phyloP scores from a whole-genome alignment of 1,284 basidiomycete species.

The Papiliotrema nemorosa region DNA sequence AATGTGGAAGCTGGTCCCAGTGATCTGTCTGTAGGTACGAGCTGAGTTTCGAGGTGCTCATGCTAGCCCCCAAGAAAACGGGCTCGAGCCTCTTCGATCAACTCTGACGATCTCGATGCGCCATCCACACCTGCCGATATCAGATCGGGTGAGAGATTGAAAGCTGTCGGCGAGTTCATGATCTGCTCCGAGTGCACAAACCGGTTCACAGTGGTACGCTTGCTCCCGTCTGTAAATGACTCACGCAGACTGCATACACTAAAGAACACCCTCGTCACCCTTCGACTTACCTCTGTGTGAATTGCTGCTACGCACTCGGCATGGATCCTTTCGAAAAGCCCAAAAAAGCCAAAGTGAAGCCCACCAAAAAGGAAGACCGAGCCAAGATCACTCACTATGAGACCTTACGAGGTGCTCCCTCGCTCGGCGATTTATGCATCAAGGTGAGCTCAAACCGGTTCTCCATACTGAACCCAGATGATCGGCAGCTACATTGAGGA shows the following conservation, averaged over 20 bases:
- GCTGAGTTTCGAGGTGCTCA: conserved; percentile 7
- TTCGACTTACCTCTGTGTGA: conserved; percentile 70
- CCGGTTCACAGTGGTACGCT: conserved; percentile 81
- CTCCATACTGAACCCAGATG: conserved; percentile 54
- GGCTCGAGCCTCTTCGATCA: conserved; percentile 38
- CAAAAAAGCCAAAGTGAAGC: conserved; percentile 65
- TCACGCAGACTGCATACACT: conserved; percentile 73
- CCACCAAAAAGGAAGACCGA: conserved; percentile 35
- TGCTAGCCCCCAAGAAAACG: conserved; percentile 39
- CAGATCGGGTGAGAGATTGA: conserved; percentile 52
- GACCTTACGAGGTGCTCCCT: conserved; percentile 61
- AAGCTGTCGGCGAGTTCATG: conserved; percentile 73
- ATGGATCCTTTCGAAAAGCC: conserved; percentile 64
- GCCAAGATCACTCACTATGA: conserved; percentile 63
- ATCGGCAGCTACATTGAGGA: conserved; percentile 83
- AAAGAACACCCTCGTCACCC: conserved; percentile 60
- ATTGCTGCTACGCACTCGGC: conserved; percentile 70
- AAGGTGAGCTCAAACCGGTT: conserved; percentile 54
- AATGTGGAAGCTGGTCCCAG: conserved; percentile 35
- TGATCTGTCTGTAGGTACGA: conserved; percentile 26
- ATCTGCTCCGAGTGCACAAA: conserved; percentile 76
- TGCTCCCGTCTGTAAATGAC: neutral
- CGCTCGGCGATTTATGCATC: conserved; percentile 73
- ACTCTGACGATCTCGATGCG: conserved; percentile 67
- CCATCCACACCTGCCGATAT: conserved; percentile 7